Base-by-base conservation (phyloP, 208 protist genomes). In the Leishmania aethiopica region DNA sequence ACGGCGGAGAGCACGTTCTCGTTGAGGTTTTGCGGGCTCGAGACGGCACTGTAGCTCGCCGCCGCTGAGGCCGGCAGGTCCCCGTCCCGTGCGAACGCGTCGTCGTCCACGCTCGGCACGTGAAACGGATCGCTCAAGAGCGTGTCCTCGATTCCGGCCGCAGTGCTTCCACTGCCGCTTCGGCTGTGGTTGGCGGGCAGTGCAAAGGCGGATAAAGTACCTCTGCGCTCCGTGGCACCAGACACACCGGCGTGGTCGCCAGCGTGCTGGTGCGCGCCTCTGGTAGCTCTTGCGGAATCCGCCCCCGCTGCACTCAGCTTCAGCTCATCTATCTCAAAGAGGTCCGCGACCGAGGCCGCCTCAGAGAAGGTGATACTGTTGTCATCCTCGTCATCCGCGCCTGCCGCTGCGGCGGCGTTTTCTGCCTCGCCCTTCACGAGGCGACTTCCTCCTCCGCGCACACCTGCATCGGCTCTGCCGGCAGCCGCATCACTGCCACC, bases 1-100 rank as follows among this genome's bases (percentile, higher is more conserved):
- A 97, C 90, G 11, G 89, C 80, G 35, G 86, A 86, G 5, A 97
- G 88, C 0, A 97, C 87, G 37, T 66, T 76, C 76, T 96, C 91
- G 70, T 87, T 85, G 64, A 74, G 25, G 11, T 77, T 42, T 74
- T 81, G 19, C 11, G 62, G n/a, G 64, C 66, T n/a, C 49, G 75
- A n/a, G 49, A 17, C 53, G 40, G 62, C 66, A 42, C 59, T 53
- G 22, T 47, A 49, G 42, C 45, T 59, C n/a, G 69, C 75, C 35
- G 55, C 78, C 35, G 17, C 35, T 32, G 28, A 64, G 67, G 79
- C 13, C 13, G 86, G 70, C 17, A 77, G 85, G 60, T 86, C 81
- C 25, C 84, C 83, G 42, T 90, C 85, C 13, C 86, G 67, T 22
- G 75, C 83, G 37, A 86, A 72, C 11, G 83, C 84, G 45, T 86